These are phyloP conservation scores for Phytophthora pini DNA, from an alignment of 352 stramenopile species.

Conservation along the genomic window DNA sequence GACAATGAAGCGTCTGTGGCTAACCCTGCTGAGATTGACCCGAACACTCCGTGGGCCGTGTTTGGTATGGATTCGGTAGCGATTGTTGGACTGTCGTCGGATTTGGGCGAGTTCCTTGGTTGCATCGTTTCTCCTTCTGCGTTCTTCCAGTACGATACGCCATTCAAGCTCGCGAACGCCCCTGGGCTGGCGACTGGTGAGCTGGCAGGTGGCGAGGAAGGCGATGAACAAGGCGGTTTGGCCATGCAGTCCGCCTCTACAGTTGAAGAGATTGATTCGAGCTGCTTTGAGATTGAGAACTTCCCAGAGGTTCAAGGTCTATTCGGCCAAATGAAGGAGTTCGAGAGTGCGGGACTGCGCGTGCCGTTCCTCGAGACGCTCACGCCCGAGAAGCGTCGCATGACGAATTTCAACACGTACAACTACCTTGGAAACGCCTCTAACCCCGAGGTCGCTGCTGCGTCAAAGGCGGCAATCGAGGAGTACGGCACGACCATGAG, in stretches of 20 bases:
- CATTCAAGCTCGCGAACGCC: constrained; percentile 62
- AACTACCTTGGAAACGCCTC: constrained; percentile 85
- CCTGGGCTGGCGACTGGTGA: constrained; percentile 63
- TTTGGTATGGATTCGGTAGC: constrained; percentile 75
- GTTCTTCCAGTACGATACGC: constrained; percentile 78
- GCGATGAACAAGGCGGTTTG: constrained; percentile 13
- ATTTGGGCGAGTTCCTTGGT: constrained; percentile 70
- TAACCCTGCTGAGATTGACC: constrained; percentile 48
- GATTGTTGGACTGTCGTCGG: constrained; percentile 68
- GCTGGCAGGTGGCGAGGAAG: constrained; percentile 55
- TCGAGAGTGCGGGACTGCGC: constrained; percentile 67
- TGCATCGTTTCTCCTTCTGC: constrained; percentile 71
- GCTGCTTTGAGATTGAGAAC: constrained; percentile 67
- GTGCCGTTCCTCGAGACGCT: constrained; percentile 79
- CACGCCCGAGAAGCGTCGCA: constrained; percentile 69
- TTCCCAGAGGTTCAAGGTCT: constrained; percentile 76
- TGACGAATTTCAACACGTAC: constrained; percentile 90
- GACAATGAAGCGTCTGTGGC: constrained; percentile 15
- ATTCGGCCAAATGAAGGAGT: constrained; percentile 76
- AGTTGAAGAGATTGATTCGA: constrained; percentile 69
- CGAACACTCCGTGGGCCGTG: constrained; percentile 65
- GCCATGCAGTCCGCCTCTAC: constrained; percentile 40
- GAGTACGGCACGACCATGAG: constrained; percentile 84
- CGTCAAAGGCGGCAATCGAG: constrained; percentile 66
- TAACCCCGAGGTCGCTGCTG: constrained; percentile 55